Evolutionary conservation across 1,139 yeast species (phyloP), one percentile per base, ranked within the genome.

Genomic region (Pichia sp.): DNA sequence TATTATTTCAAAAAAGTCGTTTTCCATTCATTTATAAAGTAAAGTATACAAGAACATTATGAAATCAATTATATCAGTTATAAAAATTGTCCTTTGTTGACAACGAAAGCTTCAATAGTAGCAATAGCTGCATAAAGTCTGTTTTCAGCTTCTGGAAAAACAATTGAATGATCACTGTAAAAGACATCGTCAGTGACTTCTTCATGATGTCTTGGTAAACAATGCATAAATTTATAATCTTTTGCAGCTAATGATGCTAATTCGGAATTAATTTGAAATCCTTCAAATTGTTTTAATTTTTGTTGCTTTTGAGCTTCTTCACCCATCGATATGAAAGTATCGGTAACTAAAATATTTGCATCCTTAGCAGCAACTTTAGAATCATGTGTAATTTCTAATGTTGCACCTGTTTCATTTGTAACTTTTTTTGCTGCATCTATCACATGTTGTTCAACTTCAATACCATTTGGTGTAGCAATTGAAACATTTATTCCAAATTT

Each of bases 261-360:
- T 33, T 79, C 80, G 30, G 70, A 65, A 32, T 89, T 82, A 51
- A 92, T 82, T 67, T 87, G 96, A 71, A 81, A 92, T 2, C 95
- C 96, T 7, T 71, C 74, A 63, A 92, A 92, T 66, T 87, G 92
- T 60, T 80, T 71, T 56, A 92, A 69, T 53, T 90, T 86, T 48
- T 73, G 70, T 39, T 64, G 71, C 55, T 80, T 85, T 63, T 90
- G 92, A 7, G 75, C 67, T 64, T 92, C 98, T 69, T 92, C 92
- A 49, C 98, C 98, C 98, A 92, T 92, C 1, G 97, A 90, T 32
- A 92, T 80, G 82, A 96, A 92, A 4, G 98, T 92, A 58, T 92
- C 98, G n/a, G 98, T 92, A 41, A 92, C 98, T 24, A 92, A 65
- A 34, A 92, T 71, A 60, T 90, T 78, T 3, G 98, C 89, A 51